Base-by-base conservation (phyloP, 495 filamentous ascomycete genomes). In the Penicillium parvum region DNA sequence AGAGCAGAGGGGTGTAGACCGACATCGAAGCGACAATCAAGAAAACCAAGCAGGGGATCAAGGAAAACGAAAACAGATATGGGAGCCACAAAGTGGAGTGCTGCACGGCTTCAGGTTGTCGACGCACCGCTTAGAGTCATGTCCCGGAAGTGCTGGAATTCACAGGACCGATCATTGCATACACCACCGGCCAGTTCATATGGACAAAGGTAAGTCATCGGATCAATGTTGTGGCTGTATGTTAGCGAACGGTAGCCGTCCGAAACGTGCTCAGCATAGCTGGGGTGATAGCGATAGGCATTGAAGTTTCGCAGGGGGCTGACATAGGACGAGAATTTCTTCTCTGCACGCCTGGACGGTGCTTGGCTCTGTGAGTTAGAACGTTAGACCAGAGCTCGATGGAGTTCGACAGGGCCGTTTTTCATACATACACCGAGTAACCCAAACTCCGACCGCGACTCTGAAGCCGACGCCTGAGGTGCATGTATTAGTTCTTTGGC, bases 161-260 rank as follows among this genome's bases (percentile, higher is more conserved):
- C 64, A 53, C 84, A 86, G 26, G 71, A 73, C 12, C 65, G 63
- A 53, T 88, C 80, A 47, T 90, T 87, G 65, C 92, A 98, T 40
- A 77, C 72, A 37, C 87, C 84, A 22, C 83, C 85, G 23, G 73
- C 69, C 47, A 85, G 60, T 57, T 94, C 89, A 53, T 73, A 83
- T 2, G 73, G 80, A 61, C 92, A 97, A 14, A 97, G 43, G 35
- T 74, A 76, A 47, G 74, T 82, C 49, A 77, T 72, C 5, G 84
- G 68, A 57, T 96, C 77, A 60, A 97, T 91, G 41, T 78, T 79
- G 64, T 91, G 82, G 61, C 88, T 96, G 70, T 90, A 97, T 32
- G 88, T 96, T 75, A 94, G 71, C 49, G 94, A 97, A 63, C 82
- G 83, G 60, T 88, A 82, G 37, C 90, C 90, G 53, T 79, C 81